Evolutionary conservation across 768 basidiomycete species (phyloP).

Genomic region (Rickenella mellea): DNA sequence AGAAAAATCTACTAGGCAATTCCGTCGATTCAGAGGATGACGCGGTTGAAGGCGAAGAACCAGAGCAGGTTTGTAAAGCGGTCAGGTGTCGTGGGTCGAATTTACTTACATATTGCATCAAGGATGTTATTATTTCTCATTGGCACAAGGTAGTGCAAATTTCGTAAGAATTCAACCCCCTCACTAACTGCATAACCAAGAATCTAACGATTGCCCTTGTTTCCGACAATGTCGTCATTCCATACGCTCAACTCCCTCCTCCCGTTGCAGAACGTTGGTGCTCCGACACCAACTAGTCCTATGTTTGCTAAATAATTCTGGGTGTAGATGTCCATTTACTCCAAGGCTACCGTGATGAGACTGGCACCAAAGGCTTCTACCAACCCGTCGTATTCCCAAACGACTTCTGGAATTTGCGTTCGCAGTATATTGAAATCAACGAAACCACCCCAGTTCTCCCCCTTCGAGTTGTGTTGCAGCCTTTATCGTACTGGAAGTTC

Average conservation of each 20-base stretch:
- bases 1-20: conserved; percentile 65
- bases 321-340: conserved; percentile 54
- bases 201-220: conserved; percentile 85
- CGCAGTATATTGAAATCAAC: conserved; percentile 80
- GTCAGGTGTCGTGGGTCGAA: not conserved
- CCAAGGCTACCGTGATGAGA: conserved; percentile 48
- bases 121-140: conserved; percentile 52
- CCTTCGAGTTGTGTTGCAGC: conserved; percentile 73
- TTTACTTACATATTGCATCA: not conserved
- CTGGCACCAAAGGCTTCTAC: conserved; percentile 62
- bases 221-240: conserved; percentile 53
- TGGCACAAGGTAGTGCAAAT: conserved; percentile 58
- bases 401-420: conserved; percentile 88
- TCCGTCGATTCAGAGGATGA: conserved; percentile 16
- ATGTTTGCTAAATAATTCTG: conserved; percentile 8
- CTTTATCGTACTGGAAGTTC: conserved; percentile 83
- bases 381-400: conserved; percentile 88
- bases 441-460: conserved; percentile 70
- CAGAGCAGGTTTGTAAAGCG: conserved; percentile 9
- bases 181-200: conserved; percentile 23
- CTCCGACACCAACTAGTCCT: conserved; percentile 2
- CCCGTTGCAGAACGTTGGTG: conserved; percentile 54
- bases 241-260: conserved; percentile 45
- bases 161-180: not conserved
- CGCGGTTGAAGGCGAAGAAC: conserved; percentile 27